These are phyloP conservation scores for Pyrus pyrifolia DNA, from an alignment of 306 rosid species.

Conservation along the genomic window DNA sequence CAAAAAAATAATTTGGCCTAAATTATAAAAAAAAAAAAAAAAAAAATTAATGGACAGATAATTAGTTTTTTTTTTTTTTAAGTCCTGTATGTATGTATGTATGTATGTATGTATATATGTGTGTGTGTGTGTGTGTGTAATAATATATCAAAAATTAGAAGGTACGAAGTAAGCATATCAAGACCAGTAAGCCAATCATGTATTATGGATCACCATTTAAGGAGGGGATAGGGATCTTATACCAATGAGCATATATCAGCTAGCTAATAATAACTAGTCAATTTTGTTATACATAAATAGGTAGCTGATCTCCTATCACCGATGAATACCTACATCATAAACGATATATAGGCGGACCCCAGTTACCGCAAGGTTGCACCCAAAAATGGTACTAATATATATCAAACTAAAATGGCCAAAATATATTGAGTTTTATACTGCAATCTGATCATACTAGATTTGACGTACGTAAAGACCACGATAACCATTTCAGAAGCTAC, in stretches of 20 bases:
- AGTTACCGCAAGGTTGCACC: neutral
- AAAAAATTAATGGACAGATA: too few relatives aligned
- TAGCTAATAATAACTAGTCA: neutral
- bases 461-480: too few relatives aligned
- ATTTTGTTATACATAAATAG: neutral
- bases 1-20: too few relatives aligned
- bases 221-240: neutral
- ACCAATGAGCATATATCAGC: neutral
- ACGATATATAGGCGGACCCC: neutral
- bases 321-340: neutral
- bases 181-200: neutral
- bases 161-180: neutral
- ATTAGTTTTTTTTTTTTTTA: too few relatives aligned
- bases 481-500: too few relatives aligned
- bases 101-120: too few relatives aligned
- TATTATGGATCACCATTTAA: neutral
- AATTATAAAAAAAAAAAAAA: too few relatives aligned
- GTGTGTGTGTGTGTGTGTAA: too few relatives aligned
- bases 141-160: neutral
- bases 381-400: neutral
- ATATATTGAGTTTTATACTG: neutral
- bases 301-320: neutral
- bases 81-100: too few relatives aligned
- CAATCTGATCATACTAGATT: too few relatives aligned
- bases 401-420: neutral